Percentiles rank a stretch among this genome's conserved stretches.
Conservation (phyloP, 768 basidiomycete genomes). For the Cyclocybe cylindracea region DNA sequence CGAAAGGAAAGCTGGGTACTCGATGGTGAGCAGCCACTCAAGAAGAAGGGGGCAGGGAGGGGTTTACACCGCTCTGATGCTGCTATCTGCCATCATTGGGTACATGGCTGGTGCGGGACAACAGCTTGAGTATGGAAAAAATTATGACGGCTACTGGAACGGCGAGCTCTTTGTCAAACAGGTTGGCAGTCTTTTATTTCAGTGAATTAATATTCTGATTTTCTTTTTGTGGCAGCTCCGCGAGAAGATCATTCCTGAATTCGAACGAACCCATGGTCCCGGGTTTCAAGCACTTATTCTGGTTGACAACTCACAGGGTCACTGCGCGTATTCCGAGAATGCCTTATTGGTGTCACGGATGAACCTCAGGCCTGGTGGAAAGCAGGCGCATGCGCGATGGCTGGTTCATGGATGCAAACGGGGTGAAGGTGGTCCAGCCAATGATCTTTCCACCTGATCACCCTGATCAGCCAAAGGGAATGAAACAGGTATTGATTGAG, state of each 20-base stretch:
- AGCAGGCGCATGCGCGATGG: constrained; percentile 36
- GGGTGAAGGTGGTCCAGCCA: constrained; percentile 24
- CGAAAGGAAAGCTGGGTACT: constrained; percentile 33
- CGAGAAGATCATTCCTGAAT: constrained; percentile 30
- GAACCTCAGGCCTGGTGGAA: constrained; percentile 39
- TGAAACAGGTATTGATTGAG: constrained; percentile 19
- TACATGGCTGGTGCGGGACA: constrained; percentile 31
- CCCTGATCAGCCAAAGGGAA: constrained; percentile 24
- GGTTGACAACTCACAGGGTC: constrained; percentile 45
- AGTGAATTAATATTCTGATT: neutral
- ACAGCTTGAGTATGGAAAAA: constrained; percentile 42
- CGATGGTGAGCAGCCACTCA: constrained; percentile 30
- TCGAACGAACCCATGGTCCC: constrained; percentile 29
- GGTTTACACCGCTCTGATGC: constrained; percentile 37
- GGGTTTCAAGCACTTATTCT: constrained; percentile 36
- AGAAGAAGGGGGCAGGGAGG: constrained; percentile 38
- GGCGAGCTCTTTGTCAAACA: constrained; percentile 23
- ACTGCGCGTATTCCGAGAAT: constrained; percentile 37
- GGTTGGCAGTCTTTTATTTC: constrained; percentile 17
- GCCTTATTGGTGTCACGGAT: constrained; percentile 33
- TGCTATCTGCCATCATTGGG: constrained; percentile 35
- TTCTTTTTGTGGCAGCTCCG: constrained; percentile 16
- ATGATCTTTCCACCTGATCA: constrained; percentile 39
- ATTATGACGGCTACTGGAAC: constrained; percentile 36
- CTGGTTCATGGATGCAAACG: constrained; percentile 29